Evolutionary conservation across 805 yeast genomes (phyloP), one percentile per base, ranked within the genome.

Genomic region (Metschnikowia baotianmanensis): DNA sequence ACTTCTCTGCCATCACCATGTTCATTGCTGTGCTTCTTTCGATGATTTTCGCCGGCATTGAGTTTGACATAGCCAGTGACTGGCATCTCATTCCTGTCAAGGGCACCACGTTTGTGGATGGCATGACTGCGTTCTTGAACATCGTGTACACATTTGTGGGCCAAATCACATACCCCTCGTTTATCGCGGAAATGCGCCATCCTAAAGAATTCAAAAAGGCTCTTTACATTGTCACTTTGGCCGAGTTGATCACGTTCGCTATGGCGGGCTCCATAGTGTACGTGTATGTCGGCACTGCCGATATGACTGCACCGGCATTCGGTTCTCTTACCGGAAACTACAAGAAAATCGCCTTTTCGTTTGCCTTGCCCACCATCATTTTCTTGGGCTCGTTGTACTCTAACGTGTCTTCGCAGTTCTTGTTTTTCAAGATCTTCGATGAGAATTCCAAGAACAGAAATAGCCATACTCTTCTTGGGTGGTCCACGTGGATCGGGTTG

Each of bases 101-200:
- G 40, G 82, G 78, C 1, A 75, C 82, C n/a, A 65, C 74, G 3
- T 78, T 65, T 48, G 82, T 77, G 6, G 51, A 55, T 15, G 82
- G 67, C 1, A 77, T 78, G 82, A 57, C 69, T 28, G 83, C 83
- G 0, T 65, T 73, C 46, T 63, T 78, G 51, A 78, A 78, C 59
- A 78, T 78, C 49, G 78, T 77, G 18, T 78, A 78, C 57, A 77
- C 83, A 1, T 78, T 78, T 60, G 83, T 77, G 17, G 84, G 84
- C 3, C 84, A 78, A 57, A 74, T 78, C 56, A 75, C 80, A 5
- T 78, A 78, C 47, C 83, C 83, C 1, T 76, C 82, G 16, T 78
- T 78, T 57, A 78, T 78, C 43, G 65, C 77, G 10, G 80, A 78
- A 51, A 78, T 78, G 84, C 68, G 65, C 47, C 62, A 67, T 37